These are phyloP conservation scores for Trichophyton benhamiae DNA, from an alignment of 2,329 filamentous ascomycete genomes.

Conservation along the genomic window DNA sequence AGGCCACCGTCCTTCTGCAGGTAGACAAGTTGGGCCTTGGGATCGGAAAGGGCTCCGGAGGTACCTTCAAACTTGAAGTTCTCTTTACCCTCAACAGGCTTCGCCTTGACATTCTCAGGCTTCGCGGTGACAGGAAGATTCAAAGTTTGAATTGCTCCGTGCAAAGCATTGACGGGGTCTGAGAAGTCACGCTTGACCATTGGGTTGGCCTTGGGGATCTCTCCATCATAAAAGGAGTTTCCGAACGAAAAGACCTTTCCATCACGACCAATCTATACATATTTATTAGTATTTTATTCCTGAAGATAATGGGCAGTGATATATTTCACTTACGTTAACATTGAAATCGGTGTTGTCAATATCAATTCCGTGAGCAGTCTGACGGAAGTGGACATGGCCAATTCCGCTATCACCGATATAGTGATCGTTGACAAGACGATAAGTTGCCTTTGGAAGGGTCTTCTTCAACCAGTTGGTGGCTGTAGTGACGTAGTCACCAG, in stretches of 20 bases:
- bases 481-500: constrained; percentile 7
- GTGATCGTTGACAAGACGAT: constrained; percentile 10
- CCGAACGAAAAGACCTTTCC: constrained; percentile 12
- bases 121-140: constrained; percentile 7
- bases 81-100: constrained; percentile 5
- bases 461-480: constrained; percentile 8
- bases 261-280: constrained; percentile 9
- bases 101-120: constrained; percentile 3
- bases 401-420: constrained; percentile 11
- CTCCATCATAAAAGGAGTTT: constrained; percentile 10
- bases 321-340: constrained; percentile 9
- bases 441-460: constrained; percentile 6
- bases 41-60: constrained; percentile 9
- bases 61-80: constrained; percentile 10
- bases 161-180: constrained; percentile 10
- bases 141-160: constrained; percentile 4
- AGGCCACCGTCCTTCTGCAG: constrained; percentile 9
- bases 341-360: constrained; percentile 13
- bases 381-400: constrained; percentile 10
- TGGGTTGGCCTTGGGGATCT: constrained; percentile 9
- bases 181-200: constrained; percentile 7
- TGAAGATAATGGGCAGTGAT: not conserved
- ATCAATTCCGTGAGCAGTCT: constrained; percentile 11
- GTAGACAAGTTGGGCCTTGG: constrained; percentile 10
- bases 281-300: not conserved